phyloP scores from a whole-genome alignment of 495 filamentous ascomycete species.

The Lasiosphaeria ovina region DNA sequence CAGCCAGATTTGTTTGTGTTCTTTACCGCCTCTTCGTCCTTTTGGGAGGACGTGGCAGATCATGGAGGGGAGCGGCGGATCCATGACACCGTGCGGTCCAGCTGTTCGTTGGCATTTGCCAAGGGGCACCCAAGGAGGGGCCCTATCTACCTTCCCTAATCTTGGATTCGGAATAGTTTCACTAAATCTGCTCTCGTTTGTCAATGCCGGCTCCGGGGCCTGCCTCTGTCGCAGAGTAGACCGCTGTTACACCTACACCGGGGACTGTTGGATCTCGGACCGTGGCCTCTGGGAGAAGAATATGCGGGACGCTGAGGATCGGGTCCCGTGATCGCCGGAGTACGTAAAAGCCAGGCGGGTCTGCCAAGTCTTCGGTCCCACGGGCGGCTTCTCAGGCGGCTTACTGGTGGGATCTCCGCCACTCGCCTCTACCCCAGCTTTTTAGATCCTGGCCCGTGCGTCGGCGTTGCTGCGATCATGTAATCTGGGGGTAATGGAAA shows the following conservation, averaged over 20 bases:
- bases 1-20: slow-evolving; percentile 10
- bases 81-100: no score
- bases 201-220: no score
- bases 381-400: slow-evolving; percentile 5
- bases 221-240: no score
- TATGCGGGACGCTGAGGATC: slow-evolving; percentile 6
- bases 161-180: no score
- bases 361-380: no score
- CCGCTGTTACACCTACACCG: background rate
- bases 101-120: no score
- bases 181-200: no score
- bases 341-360: slow-evolving; percentile 28
- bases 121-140: no score
- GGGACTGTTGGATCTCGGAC: slow-evolving; percentile 17
- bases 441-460: slow-evolving; percentile 15
- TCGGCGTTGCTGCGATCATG: slow-evolving; percentile 28
- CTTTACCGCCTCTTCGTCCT: slow-evolving; percentile 25
- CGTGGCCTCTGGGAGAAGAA: slow-evolving; percentile 14
- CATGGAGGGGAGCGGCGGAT: background rate
- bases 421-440: slow-evolving; percentile 30
- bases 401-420: slow-evolving; percentile 18
- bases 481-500: slow-evolving; percentile 45
- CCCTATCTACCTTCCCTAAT: no score
- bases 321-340: slow-evolving; percentile 31
- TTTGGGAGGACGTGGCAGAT: background rate